Conservation (phyloP, 208 protist species). For the Crithidia brevicula region DNA sequence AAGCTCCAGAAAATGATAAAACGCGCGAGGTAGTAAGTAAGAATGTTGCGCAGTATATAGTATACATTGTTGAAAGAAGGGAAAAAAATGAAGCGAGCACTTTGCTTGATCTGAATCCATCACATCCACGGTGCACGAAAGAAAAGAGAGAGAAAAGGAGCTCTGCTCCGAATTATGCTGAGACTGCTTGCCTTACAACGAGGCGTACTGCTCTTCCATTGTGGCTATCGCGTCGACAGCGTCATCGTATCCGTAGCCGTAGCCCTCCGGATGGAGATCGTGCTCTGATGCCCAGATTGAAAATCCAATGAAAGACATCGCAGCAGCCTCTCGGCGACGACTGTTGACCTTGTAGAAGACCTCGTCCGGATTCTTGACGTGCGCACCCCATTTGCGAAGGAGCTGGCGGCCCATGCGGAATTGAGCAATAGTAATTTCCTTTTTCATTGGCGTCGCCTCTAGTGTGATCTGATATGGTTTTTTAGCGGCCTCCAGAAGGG, state of each 20-base stretch:
- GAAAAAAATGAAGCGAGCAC: too few relatives aligned
- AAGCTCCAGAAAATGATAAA: too few relatives aligned
- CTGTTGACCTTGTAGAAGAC: slow-evolving; percentile 37
- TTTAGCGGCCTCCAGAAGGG: slow-evolving; percentile 28
- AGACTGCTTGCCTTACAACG: not conserved
- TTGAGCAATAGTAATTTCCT: slow-evolving; percentile 41
- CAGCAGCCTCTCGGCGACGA: slow-evolving; percentile 23
- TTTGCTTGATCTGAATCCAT: too few relatives aligned
- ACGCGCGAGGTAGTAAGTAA: too few relatives aligned
- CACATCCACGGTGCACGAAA: too few relatives aligned
- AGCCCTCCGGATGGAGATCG: slow-evolving; percentile 51
- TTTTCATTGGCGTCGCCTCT: slow-evolving; percentile 30
- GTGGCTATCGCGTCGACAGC: slow-evolving; percentile 18
- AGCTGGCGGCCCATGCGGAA: slow-evolving; percentile 37
- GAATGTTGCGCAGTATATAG: too few relatives aligned
- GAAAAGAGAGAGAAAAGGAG: slow-evolving; percentile 28
- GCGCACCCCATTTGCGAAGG: slow-evolving; percentile 56
- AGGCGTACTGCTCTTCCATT: slow-evolving; percentile 31
- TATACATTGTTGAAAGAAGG: too few relatives aligned
- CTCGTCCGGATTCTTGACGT: slow-evolving; percentile 40
- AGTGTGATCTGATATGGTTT: slow-evolving; percentile 35
- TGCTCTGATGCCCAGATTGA: slow-evolving; percentile 59
- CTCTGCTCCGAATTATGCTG: not conserved
- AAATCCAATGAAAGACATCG: slow-evolving; percentile 58
- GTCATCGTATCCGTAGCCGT: slow-evolving; percentile 37